Percentiles rank a stretch among this genome's conserved stretches.
These are phyloP conservation scores for Lichtheimia hyalospora DNA, from an alignment of 371 early-diverging fungal species.

Conservation along the genomic window DNA sequence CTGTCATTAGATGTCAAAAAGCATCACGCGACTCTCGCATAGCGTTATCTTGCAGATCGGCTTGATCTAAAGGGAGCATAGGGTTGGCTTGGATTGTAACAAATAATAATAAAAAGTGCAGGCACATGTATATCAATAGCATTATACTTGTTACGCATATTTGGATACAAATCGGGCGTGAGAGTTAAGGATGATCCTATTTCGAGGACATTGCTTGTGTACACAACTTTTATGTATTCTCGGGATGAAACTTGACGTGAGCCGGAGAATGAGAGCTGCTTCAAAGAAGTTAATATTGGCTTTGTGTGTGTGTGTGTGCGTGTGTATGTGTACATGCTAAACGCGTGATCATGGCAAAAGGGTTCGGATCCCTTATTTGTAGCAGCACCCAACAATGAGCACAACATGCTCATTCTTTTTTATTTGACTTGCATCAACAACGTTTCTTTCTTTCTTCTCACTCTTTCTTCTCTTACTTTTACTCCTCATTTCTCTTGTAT, in stretches of 20 bases:
- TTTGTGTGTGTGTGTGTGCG: no score
- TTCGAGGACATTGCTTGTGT: not conserved
- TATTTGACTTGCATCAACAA: not conserved
- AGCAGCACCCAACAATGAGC: constrained; percentile 3
- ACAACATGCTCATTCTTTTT: not conserved
- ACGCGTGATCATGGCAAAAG: constrained; percentile 2
- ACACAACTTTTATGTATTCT: no score
- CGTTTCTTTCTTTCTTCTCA: not conserved
- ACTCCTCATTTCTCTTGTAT: not conserved
- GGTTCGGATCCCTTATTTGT: constrained; percentile 6
- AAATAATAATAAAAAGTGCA: constrained; percentile 3
- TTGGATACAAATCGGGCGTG: not conserved
- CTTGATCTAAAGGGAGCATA: constrained; percentile 1
- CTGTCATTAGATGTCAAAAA: no score
- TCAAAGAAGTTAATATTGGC: no score
- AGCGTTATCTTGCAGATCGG: constrained; percentile 2
- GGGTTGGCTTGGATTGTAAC: not conserved
- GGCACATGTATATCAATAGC: not conserved
- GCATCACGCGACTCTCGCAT: no score
- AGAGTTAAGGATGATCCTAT: not conserved
- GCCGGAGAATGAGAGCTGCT: no score
- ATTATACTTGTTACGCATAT: not conserved
- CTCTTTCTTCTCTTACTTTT: not conserved
- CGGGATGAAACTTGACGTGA: not conserved
- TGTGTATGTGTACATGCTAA: no score